Evolutionary conservation across 2,329 filamentous ascomycete genomes (phyloP).

Genomic region (Paecilomyces sp.): DNA sequence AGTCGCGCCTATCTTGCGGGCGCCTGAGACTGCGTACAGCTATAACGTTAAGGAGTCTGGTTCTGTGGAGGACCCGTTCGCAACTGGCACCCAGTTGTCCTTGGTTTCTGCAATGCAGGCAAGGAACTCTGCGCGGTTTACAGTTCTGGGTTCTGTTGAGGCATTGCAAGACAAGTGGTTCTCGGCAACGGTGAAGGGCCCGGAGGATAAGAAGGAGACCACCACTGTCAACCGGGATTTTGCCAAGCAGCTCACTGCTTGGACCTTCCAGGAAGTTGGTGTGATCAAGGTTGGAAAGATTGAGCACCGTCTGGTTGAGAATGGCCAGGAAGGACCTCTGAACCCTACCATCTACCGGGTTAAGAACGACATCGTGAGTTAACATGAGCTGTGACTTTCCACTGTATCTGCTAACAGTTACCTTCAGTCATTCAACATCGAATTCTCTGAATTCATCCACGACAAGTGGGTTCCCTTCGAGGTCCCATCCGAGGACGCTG

Average conservation of each 20-base stretch:
- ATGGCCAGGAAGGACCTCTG: slow-evolving; percentile 40
- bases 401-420: slow-evolving; percentile 16
- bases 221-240: slow-evolving; percentile 78
- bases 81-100: slow-evolving; percentile 72
- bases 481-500: slow-evolving; percentile 59
- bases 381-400: not conserved
- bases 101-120: slow-evolving; percentile 84
- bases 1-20: slow-evolving; percentile 73
- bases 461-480: slow-evolving; percentile 69
- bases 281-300: slow-evolving; percentile 78
- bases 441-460: slow-evolving; percentile 75
- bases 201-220: slow-evolving; percentile 46
- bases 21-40: slow-evolving; percentile 78
- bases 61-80: slow-evolving; percentile 72
- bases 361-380: slow-evolving; percentile 90
- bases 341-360: slow-evolving; percentile 91
- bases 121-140: slow-evolving; percentile 85
- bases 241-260: slow-evolving; percentile 76
- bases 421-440: slow-evolving; percentile 71
- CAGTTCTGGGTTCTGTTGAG: slow-evolving; percentile 77
- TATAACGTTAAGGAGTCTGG: slow-evolving; percentile 82
- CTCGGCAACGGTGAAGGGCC: slow-evolving; percentile 62
- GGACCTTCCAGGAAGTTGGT: slow-evolving; percentile 92
- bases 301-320: slow-evolving; percentile 59
- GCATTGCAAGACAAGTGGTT: slow-evolving; percentile 87